Evolutionary conservation across 2,329 filamentous ascomycete species (phyloP), one percentile per base, ranked within the genome.

Genomic region (Diaporthe helianthi): DNA sequence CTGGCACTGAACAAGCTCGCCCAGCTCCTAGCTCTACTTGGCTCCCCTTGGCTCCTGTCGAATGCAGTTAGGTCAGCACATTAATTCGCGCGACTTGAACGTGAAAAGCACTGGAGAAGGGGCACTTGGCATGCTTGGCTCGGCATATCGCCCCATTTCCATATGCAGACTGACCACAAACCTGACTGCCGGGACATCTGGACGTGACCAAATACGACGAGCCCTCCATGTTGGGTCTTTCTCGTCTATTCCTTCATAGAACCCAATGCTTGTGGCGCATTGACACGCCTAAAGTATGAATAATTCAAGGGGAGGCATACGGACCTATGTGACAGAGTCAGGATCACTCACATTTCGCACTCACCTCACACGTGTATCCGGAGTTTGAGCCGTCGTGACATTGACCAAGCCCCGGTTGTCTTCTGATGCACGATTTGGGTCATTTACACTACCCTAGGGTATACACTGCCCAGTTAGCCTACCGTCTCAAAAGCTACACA

Each of bases 71-170:
- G 55, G 24, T n/a, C 38, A 46, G n/a, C 38, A 46, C 55, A 38
- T 17, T 4, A 61, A 5, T 31, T 17, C 36, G 24, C 13, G 26
- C 24, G 38, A 31, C 17, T 61, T 17, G 26, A 26, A 12, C 2
- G 19, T 31, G 38, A 31, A 24, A 61, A 31, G 55, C 24, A 61
- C 26, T 12, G 1, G 4, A 61, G 31, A 61, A 22, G 17, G 17
- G 54, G 3, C 24, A 22, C 55, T 46, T 46, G 55, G 55, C 55
- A 61, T 26, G 38, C 55, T 61, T 61, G 55, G 55, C 55, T 46
- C 41, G 38, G 38, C 41, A 61, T 33, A 31, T 60, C 55, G 46
- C 55, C 55, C 17, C 46, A 19, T 15, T 22, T 24, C 38, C 55
- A 33, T 13, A 46, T 46, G 55, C 38, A 46, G 17, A 33, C 38